Percentiles rank a stretch among this genome's conserved stretches.
Conservation (phyloP, 257 asterid genomes). For the Ajuga chamaepitys region DNA sequence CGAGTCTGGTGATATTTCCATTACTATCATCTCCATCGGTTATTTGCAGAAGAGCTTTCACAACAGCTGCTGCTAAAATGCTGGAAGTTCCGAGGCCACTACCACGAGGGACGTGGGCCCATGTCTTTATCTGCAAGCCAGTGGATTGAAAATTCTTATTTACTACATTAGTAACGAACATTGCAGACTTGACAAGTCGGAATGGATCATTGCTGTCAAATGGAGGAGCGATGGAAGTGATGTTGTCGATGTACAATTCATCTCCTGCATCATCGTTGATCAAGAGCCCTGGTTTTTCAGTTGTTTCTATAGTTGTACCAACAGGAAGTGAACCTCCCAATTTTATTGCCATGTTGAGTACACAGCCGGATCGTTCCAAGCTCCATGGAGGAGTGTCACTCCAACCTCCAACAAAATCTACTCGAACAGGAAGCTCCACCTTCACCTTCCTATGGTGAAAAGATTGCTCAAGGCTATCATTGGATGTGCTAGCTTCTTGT, state of each 20-base stretch:
- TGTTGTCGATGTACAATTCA: constrained; percentile 34
- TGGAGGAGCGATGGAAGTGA: constrained; percentile 63
- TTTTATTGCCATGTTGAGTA: constrained; percentile 88
- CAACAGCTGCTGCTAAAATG: constrained; percentile 91
- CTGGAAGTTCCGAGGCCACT: constrained; percentile 99
- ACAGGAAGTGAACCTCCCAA: constrained; percentile 72
- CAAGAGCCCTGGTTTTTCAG: constrained; percentile 34
- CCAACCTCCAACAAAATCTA: constrained; percentile 98
- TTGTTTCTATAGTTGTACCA: constrained; percentile 71
- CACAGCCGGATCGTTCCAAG: constrained; percentile 92
- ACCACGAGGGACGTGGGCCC: constrained; percentile 98
- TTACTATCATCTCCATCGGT: constrained; percentile 67
- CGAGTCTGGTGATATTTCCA: constrained; percentile 84
- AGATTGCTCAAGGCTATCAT: constrained; percentile 31
- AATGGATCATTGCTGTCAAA: constrained; percentile 68
- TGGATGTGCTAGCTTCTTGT: constrained; percentile 25
- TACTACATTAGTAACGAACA: constrained; percentile 59
- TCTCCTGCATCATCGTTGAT: constrained; percentile 66
- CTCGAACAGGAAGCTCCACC: constrained; percentile 92
- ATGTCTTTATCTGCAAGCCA: constrained; percentile 73
- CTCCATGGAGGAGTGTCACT: constrained; percentile 99
- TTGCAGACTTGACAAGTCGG: constrained; percentile 90
- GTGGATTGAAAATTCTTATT: constrained; percentile 33
- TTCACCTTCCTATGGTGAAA: constrained; percentile 52
- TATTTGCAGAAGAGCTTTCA: constrained; percentile 81